Evolutionary conservation across 176 grass and related monocot genomes (phyloP).

Genomic region (Thalia dealbata): DNA sequence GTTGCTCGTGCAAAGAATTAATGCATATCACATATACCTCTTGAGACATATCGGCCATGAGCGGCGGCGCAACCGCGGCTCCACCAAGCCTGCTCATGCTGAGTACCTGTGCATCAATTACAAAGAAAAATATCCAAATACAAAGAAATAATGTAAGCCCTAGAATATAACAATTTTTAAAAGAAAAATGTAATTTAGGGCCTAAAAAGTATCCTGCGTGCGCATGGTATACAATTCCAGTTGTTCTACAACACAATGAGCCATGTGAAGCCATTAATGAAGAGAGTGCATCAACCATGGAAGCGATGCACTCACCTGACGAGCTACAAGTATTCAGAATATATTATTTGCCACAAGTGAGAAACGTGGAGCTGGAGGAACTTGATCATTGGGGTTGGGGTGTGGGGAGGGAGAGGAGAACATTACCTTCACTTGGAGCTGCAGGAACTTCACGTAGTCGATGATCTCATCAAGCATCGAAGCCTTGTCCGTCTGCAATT

Average conservation of each 20-base stretch:
- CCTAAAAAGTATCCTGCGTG: too few species aligned
- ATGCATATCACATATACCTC: constrained; percentile 53
- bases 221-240: not conserved
- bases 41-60: constrained; percentile 47
- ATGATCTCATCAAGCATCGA: constrained; percentile 98
- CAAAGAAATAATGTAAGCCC: too few species aligned
- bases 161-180: not conserved
- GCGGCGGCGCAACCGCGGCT: constrained; percentile 58
- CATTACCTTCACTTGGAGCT: constrained; percentile 93
- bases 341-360: not conserved
- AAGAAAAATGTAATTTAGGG: too few species aligned
- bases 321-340: not conserved
- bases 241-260: not conserved
- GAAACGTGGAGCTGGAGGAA: too few species aligned
- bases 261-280: constrained; percentile 5
- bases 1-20: not conserved
- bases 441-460: constrained; percentile 99
- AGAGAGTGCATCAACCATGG: not conserved
- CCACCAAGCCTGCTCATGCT: constrained; percentile 92
- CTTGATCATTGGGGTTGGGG: not conserved
- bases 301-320: not conserved
- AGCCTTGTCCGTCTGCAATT: constrained; percentile 89
- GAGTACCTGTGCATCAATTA: constrained; percentile 41
- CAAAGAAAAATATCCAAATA: too few species aligned
- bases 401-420: constrained; percentile 1